Evolutionary conservation across 805 yeast genomes (phyloP).

Genomic region (Candida nitratophila): DNA sequence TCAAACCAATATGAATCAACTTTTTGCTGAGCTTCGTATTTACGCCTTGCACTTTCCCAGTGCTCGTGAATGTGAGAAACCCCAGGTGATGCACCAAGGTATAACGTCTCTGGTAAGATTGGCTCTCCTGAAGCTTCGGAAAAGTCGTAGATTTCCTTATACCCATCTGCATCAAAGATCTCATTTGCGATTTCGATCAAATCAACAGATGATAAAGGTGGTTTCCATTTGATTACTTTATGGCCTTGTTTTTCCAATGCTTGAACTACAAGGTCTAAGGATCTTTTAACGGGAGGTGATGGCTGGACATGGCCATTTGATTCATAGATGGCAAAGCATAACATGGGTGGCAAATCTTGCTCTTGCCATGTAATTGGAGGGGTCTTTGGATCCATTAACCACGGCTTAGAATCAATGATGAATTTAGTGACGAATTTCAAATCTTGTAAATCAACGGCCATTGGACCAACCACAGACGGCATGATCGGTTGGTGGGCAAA

Average conservation of each 20-base stretch:
- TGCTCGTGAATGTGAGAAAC: slow-evolving; percentile 23
- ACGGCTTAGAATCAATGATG: slow-evolving; percentile 34
- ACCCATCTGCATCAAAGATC: slow-evolving; percentile 19
- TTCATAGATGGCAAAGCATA: slow-evolving; percentile 33
- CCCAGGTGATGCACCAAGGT: slow-evolving; percentile 6
- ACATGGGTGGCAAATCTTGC: background rate
- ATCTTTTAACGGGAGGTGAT: slow-evolving; percentile 49
- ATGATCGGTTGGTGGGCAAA: slow-evolving; percentile 26
- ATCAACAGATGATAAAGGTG: slow-evolving; percentile 21
- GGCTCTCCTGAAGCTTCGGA: slow-evolving; percentile 27
- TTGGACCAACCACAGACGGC: slow-evolving; percentile 30
- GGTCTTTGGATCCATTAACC: slow-evolving; percentile 42
- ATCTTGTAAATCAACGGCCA: slow-evolving; percentile 23
- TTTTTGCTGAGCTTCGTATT: slow-evolving; percentile 27
- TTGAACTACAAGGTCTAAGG: slow-evolving; percentile 25
- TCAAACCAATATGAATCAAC: slow-evolving; percentile 31
- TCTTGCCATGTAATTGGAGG: slow-evolving; percentile 39
- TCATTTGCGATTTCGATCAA: slow-evolving; percentile 19
- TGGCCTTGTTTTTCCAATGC: slow-evolving; percentile 31
- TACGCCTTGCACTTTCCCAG: slow-evolving; percentile 32
- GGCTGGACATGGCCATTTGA: slow-evolving; percentile 44
- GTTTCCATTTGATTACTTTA: slow-evolving; percentile 32
- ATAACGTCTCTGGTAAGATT: slow-evolving; percentile 9
- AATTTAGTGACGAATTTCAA: slow-evolving; percentile 30
- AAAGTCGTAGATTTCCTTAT: slow-evolving; percentile 17